phyloP scores from a whole-genome alignment of 768 basidiomycete species.

The Lactarius tabidus region DNA sequence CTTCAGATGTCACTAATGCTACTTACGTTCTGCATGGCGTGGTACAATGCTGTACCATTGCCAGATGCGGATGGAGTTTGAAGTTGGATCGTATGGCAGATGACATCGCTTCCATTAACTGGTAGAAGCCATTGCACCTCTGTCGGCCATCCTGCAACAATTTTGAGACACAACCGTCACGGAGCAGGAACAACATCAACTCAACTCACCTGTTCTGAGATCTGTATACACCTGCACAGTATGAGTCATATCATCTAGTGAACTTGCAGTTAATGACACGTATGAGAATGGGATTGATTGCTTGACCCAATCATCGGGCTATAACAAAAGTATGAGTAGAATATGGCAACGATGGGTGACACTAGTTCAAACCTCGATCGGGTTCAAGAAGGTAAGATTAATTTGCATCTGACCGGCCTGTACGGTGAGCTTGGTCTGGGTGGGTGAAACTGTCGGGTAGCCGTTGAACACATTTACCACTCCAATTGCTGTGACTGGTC shows the following conservation, averaged over 20 bases:
- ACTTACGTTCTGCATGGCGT: constrained; percentile 21
- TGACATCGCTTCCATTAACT: too few species aligned
- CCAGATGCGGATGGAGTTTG: background rate
- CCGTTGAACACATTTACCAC: too few species aligned
- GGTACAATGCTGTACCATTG: constrained; percentile 11
- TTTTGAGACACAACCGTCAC: background rate
- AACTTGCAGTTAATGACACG: too few species aligned
- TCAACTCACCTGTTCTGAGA: constrained; percentile 34
- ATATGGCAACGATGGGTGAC: background rate
- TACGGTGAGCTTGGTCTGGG: constrained; percentile 33
- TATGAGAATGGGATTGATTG: too few species aligned
- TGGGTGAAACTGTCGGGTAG: constrained; percentile 33
- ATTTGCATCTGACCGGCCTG: constrained; percentile 36
- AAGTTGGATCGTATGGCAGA: constrained; percentile 18
- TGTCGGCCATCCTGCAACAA: background rate
- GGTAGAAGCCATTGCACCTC: too few species aligned
- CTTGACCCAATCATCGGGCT: constrained; percentile 39
- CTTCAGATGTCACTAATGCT: background rate
- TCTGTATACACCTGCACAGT: constrained; percentile 38
- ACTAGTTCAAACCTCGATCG: constrained; percentile 33
- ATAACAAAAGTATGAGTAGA: background rate
- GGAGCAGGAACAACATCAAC: background rate
- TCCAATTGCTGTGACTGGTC: too few species aligned
- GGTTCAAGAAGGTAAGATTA: constrained; percentile 38
- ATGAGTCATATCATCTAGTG: constrained; percentile 34